Base-by-base conservation (phyloP, 176 grass and related monocot species). In the Saccharum officinarum region DNA sequence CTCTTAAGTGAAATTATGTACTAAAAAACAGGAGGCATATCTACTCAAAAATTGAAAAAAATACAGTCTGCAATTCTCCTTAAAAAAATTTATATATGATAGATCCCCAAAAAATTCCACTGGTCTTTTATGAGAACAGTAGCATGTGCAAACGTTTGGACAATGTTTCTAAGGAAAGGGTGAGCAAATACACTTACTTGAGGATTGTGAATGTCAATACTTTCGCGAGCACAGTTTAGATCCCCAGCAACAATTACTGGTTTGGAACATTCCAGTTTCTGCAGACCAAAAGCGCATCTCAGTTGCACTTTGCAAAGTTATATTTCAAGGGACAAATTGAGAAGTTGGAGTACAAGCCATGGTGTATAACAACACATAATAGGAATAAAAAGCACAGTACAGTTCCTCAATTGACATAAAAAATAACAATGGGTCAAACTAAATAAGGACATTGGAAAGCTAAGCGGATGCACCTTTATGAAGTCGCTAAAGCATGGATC, bases 181-280 rank as follows among this genome's bases (percentile, higher is more conserved):
- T 79, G 16, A 18, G 28, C 41, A 73, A 22, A 75, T 60, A 68
- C 66, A 64, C 87, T 92, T 87, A 98, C 95, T 22, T 87, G 72
- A 90, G 95, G 95, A 84, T 98, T 88, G 65, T 82, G 92, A 63
- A 98, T 98, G 83, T 98, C 95, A 41, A 95, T 98, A 78, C 84
- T 92, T 74, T 98, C 76, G 65, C 67, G 80, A 71, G 91, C 91
- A 88, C 83, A 89, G 50, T 95, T 95, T 59, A 98, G 91, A 81
- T 95, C 95, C 46, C 95, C 93, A 52, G 83, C 92, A 84, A 98
- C 67, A 90, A 95, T 92, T 74, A 94, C 93, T 61, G 87, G 91
- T 83, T 95, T 98, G 37, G 83, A 92, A 79, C 82, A 86, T 83
- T 98, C 91, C 86, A 98, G 86, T 80, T 90, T 87, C 92, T 98